phyloP scores from a whole-genome alignment of 2,329 filamentous ascomycete genomes.

The Lecanosticta acicola region DNA sequence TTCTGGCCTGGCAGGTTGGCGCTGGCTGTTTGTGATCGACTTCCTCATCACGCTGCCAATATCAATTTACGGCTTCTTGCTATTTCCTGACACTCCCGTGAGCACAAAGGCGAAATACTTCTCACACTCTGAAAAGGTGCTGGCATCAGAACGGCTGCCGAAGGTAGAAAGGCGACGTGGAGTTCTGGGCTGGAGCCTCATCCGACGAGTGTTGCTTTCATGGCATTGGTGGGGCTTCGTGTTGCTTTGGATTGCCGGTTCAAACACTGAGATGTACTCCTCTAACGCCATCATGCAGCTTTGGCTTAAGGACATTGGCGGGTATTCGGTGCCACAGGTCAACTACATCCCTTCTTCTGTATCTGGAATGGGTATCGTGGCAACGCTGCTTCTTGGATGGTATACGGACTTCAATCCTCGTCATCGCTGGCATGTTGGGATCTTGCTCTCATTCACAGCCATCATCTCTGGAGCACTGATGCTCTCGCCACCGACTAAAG shows the following conservation, averaged over 20 bases:
- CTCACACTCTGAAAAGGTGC: conserved; percentile 14
- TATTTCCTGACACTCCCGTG: conserved; percentile 49
- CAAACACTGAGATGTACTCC: conserved; percentile 27
- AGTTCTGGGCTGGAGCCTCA: conserved; percentile 20
- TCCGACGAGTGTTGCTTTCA: conserved; percentile 20
- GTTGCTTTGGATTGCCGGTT: conserved; percentile 24
- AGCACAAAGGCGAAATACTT: conserved; percentile 47
- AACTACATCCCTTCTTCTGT: conserved; percentile 27
- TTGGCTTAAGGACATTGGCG: conserved; percentile 19
- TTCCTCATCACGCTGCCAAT: conserved; percentile 53
- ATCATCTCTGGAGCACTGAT: conserved; percentile 23
- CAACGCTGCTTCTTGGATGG: conserved; percentile 25
- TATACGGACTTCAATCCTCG: conserved; percentile 24
- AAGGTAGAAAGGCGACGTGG: conserved; percentile 22
- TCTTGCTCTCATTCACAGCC: conserved; percentile 25
- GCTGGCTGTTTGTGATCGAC: conserved; percentile 56
- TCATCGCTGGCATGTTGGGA: conserved; percentile 23
- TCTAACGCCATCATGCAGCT: conserved; percentile 27
- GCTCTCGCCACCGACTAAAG: conserved; percentile 18
- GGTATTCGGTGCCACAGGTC: conserved; percentile 21
- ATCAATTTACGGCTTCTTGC: conserved; percentile 49
- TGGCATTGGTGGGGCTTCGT: conserved; percentile 30
- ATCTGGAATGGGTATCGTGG: conserved; percentile 23
- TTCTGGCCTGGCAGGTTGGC: conserved; percentile 51
- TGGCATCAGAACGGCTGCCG: conserved; percentile 23